phyloP scores from a whole-genome alignment of 805 yeast species.

The Jamesozyma piceae region DNA sequence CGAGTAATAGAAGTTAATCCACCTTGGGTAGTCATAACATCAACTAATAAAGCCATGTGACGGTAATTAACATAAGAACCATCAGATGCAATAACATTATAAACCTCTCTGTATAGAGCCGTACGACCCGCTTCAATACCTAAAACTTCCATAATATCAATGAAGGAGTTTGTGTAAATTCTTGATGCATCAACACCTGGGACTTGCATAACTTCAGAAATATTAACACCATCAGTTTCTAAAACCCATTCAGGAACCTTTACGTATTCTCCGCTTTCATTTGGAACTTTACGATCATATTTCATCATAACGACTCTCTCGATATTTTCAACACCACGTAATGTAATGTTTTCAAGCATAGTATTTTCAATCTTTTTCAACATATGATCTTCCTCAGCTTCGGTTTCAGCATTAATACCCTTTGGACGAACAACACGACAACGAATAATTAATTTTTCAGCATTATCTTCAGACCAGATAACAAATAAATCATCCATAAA shows the following conservation, averaged over 20 bases:
- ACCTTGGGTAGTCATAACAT: constrained; percentile 97
- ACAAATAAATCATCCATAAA: constrained; percentile 94
- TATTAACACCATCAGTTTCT: constrained; percentile 96
- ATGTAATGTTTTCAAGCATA: constrained; percentile 88
- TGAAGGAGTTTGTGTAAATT: constrained; percentile 92
- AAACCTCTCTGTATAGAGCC: constrained; percentile 86
- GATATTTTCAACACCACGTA: constrained; percentile 93
- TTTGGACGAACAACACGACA: constrained; percentile 97
- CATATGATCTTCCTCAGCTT: constrained; percentile 94
- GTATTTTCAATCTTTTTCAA: constrained; percentile 90
- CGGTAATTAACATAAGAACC: constrained; percentile 99
- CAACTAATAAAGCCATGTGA: constrained; percentile 95
- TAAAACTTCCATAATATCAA: constrained; percentile 85
- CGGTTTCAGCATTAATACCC: constrained; percentile 83
- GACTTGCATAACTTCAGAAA: constrained; percentile 88
- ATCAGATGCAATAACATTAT: constrained; percentile 96
- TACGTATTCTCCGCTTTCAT: constrained; percentile 73
- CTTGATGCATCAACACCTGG: constrained; percentile 89
- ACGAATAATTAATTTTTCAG: constrained; percentile 91
- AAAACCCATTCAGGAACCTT: constrained; percentile 95
- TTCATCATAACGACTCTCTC: constrained; percentile 76
- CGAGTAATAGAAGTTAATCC: constrained; percentile 97
- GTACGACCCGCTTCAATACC: constrained; percentile 98
- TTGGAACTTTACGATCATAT: constrained; percentile 62
- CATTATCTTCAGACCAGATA: constrained; percentile 98